Percentiles rank a stretch among this genome's conserved stretches.
Conservation (phyloP, 78 protist species). For the Tieghemostelium lacteum region DNA sequence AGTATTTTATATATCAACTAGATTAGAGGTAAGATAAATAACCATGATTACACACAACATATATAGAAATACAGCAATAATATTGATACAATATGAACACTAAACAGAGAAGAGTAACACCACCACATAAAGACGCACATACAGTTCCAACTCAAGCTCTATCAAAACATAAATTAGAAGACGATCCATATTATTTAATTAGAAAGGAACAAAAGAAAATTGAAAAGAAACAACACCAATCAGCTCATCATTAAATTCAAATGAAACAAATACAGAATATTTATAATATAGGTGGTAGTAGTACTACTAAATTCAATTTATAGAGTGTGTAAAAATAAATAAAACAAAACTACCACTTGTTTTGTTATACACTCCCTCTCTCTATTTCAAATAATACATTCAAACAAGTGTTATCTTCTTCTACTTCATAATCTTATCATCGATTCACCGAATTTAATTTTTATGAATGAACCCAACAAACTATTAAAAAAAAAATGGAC, state of each 20-base stretch:
- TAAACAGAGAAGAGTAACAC: constrained; percentile 20
- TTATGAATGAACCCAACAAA: too few relatives aligned
- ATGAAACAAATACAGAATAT: too few relatives aligned
- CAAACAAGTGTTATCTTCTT: too few relatives aligned
- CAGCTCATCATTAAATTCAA: background rate
- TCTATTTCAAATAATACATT: too few relatives aligned
- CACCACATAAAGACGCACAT: constrained; percentile 13
- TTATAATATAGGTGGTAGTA: too few relatives aligned
- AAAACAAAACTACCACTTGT: background rate
- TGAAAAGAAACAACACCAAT: background rate
- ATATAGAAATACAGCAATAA: too few relatives aligned
- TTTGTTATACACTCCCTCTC: too few relatives aligned
- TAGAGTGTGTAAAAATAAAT: background rate
- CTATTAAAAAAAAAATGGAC: too few relatives aligned
- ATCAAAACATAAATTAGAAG: background rate
- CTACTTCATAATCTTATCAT: too few relatives aligned
- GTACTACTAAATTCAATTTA: too few relatives aligned
- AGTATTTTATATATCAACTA: background rate
- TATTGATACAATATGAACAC: background rate
- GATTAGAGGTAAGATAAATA: background rate
- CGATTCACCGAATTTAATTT: too few relatives aligned
- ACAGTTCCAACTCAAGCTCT: constrained; percentile 7
- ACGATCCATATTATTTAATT: constrained; percentile 16
- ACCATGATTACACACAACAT: background rate
- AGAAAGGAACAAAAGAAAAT: background rate